These are phyloP conservation scores for Suillus ampliporus DNA, from an alignment of 768 basidiomycete species.

Conservation along the genomic window DNA sequence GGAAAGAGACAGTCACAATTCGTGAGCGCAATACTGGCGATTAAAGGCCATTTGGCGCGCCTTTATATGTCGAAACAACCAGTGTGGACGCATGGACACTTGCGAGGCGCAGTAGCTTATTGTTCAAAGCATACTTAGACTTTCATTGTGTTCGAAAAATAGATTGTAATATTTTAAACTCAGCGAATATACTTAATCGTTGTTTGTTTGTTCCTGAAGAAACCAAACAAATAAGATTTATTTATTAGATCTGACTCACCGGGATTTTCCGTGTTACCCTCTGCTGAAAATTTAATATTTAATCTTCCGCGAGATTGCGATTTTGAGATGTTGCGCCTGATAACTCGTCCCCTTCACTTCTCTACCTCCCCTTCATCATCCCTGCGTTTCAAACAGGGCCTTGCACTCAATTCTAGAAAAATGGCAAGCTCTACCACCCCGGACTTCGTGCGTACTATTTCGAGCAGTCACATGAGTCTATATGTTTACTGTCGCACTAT, in stretches of 20 bases:
- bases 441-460: conserved; percentile 56
- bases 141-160: conserved; percentile 16
- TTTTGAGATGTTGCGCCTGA: conserved; percentile 35
- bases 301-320: conserved; percentile 14
- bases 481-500: not conserved
- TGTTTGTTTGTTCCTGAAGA: conserved; percentile 8
- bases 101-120: conserved; percentile 14
- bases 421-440: conserved; percentile 69
- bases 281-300: conserved; percentile 26
- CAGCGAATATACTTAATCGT: conserved; percentile 7
- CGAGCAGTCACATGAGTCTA: not conserved
- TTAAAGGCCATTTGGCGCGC: not conserved
- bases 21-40: conserved; percentile 11
- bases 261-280: conserved; percentile 28
- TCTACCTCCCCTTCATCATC: conserved; percentile 24
- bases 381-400: conserved; percentile 28
- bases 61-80: conserved; percentile 10
- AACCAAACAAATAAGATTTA: conserved; percentile 1
- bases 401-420: conserved; percentile 38
- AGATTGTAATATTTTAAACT: not conserved
- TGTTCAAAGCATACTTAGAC: conserved; percentile 11
- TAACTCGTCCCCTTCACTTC: conserved; percentile 35
- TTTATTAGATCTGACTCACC: conserved; percentile 13
- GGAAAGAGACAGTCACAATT: conserved; percentile 5
- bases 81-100: conserved; percentile 11